Evolutionary conservation across 2,329 filamentous ascomycete species (phyloP).

Genomic region (Whalleya microplaca): DNA sequence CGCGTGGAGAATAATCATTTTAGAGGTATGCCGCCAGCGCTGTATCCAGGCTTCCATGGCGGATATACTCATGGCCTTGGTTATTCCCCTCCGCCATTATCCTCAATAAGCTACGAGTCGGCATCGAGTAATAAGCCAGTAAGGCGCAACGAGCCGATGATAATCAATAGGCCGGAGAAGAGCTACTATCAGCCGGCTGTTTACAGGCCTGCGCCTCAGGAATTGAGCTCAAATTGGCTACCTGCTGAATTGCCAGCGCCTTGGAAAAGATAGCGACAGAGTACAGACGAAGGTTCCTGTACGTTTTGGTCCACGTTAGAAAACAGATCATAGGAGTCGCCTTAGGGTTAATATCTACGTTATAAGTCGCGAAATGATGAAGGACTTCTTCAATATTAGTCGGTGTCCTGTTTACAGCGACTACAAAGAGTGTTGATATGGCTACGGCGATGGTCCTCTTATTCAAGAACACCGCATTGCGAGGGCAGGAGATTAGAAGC

Average conservation of each 20-base stretch:
- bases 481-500: neutral
- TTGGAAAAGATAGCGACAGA: neutral
- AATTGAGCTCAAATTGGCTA: conserved; percentile 1
- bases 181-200: neutral
- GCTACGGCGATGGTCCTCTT: neutral
- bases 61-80: neutral
- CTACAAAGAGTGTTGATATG: neutral
- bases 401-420: neutral
- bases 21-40: conserved; percentile 7
- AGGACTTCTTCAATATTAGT: neutral
- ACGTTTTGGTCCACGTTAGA: too few relatives aligned
- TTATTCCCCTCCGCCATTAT: neutral
- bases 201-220: neutral
- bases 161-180: neutral
- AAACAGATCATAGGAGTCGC: neutral
- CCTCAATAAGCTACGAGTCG: neutral
- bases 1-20: neutral
- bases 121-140: neutral
- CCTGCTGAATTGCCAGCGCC: conserved; percentile 1
- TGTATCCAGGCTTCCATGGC: conserved; percentile 7
- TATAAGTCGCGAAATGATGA: neutral
- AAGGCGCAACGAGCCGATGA: too few relatives aligned
- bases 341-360: neutral
- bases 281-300: neutral
- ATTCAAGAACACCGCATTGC: neutral